Evolutionary conservation across 2,329 filamentous ascomycete genomes (phyloP), one percentile per base, ranked within the genome.

Genomic region (Sclerotinia borealis): DNA sequence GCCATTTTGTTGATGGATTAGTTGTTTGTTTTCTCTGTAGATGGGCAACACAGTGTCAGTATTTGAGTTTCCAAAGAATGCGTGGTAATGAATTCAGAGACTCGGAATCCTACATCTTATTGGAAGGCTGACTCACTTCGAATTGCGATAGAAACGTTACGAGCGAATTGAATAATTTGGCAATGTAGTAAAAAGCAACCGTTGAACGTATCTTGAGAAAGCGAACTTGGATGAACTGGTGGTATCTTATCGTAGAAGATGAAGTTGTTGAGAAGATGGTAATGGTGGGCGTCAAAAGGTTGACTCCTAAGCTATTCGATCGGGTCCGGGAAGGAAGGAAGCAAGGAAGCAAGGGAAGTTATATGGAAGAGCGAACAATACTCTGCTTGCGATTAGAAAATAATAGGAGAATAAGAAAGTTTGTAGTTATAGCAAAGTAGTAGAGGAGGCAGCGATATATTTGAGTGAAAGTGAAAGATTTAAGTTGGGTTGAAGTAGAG

Each of bases 1-100:
- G 85, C 85, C 83, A 86, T 86, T 74, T 79, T 79, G 75, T 25
- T 45, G 31, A 77, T 65, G 60, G 62, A 63, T 68, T 61, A 45
- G 68, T 63, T 37, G 59, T 63, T 67, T 64, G 61, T 68, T 74
- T 74, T 74, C 72, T 73, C 72, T 75, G 34, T 54, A 67, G 59
- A 29, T 67, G 65, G 63, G 72, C 70, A 70, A 73, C 71, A 69
- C 51, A 13, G 29, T 27, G 65, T 74, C 55, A 74, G 71, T 55
- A 59, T 41, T 41, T 64, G 27, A 65, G 55, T 25, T 49, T 17
- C 48, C 13, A 3, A 43, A 63, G 66, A 61, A 64, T 25, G 63
- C 56, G 68, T 69, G 61, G 66, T 51, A 54, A 27, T 52, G 59
- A 34, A 56, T 54, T 41, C 22, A 15, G 37, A 50, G 54, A 58